Conservation (phyloP, 805 yeast species). For the Ogataea polymorpha region DNA sequence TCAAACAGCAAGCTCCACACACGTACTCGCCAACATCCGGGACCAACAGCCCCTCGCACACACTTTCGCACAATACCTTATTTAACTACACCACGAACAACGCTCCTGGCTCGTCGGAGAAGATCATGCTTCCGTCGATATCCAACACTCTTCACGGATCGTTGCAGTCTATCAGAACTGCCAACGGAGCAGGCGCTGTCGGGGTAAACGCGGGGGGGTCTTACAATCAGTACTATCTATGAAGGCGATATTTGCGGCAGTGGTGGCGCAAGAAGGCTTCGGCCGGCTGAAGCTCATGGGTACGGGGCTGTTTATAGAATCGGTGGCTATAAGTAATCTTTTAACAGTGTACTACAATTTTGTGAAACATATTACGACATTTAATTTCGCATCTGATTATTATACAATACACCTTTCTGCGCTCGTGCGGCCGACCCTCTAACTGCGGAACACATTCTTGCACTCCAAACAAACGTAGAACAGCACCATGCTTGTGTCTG, state of each 20-base stretch:
- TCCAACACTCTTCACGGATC: constrained; percentile 23
- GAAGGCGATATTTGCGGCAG: constrained; percentile 1
- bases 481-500: constrained; percentile 92
- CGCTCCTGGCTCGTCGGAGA: constrained; percentile 11
- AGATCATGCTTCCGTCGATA: constrained; percentile 25
- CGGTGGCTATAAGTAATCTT: background rate
- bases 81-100: constrained; percentile 16
- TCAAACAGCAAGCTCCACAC: constrained; percentile 11
- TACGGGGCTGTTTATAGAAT: background rate
- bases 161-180: constrained; percentile 21
- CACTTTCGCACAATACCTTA: constrained; percentile 8
- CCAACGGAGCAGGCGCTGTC: constrained; percentile 6
- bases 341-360: background rate
- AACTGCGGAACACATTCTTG: constrained; percentile 61
- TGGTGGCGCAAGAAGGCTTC: background rate
- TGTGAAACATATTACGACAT: too few species aligned
- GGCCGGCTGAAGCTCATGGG: background rate
- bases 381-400: background rate
- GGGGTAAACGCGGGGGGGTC: constrained; percentile 17
- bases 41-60: constrained; percentile 16
- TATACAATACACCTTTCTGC: background rate
- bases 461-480: constrained; percentile 91
- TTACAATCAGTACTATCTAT: constrained; percentile 32
- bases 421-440: background rate
- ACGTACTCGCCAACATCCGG: constrained; percentile 23